Conservation (phyloP, 768 basidiomycete species). For the Phanerochaete carnosa region DNA sequence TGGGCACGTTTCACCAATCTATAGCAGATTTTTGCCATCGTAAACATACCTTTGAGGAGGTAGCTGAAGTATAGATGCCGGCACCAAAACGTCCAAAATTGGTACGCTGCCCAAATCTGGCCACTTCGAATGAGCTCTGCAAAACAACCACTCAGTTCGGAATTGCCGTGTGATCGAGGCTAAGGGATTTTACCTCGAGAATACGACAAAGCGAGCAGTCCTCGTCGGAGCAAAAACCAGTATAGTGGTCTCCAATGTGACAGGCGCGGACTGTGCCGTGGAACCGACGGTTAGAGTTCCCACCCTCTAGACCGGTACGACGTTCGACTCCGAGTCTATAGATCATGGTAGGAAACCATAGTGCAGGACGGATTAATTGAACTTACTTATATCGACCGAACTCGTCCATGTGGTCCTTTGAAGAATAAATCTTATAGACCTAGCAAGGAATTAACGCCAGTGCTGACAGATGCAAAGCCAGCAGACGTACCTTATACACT, state of each 20-base stretch:
- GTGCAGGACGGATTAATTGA: too few species aligned
- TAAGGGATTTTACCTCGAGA: slow-evolving; percentile 4
- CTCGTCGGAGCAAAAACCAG: neutral
- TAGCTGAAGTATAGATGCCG: slow-evolving; percentile 12
- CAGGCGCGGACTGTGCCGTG: slow-evolving; percentile 10
- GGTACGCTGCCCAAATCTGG: neutral
- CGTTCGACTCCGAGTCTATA: neutral
- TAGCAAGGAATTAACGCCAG: too few species aligned
- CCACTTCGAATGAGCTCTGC: slow-evolving; percentile 9
- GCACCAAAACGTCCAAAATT: slow-evolving; percentile 6
- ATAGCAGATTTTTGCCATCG: too few species aligned
- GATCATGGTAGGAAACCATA: too few species aligned
- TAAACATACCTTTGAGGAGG: slow-evolving; percentile 15
- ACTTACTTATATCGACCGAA: slow-evolving; percentile 21
- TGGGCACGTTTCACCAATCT: too few species aligned
- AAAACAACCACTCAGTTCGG: slow-evolving; percentile 10
- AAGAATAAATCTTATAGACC: slow-evolving; percentile 8
- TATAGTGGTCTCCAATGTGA: slow-evolving; percentile 1
- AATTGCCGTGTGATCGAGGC: slow-evolving; percentile 3
- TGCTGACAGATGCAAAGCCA: neutral
- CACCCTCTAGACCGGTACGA: too few species aligned
- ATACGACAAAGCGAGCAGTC: slow-evolving; percentile 8
- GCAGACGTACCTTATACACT: neutral
- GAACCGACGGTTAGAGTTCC: slow-evolving; percentile 1
- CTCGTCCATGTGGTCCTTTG: slow-evolving; percentile 5